Percentiles rank a stretch among this genome's conserved stretches.
Conservation (phyloP, 371 early-diverging fungal species). For the Mucor lusitanicus region DNA sequence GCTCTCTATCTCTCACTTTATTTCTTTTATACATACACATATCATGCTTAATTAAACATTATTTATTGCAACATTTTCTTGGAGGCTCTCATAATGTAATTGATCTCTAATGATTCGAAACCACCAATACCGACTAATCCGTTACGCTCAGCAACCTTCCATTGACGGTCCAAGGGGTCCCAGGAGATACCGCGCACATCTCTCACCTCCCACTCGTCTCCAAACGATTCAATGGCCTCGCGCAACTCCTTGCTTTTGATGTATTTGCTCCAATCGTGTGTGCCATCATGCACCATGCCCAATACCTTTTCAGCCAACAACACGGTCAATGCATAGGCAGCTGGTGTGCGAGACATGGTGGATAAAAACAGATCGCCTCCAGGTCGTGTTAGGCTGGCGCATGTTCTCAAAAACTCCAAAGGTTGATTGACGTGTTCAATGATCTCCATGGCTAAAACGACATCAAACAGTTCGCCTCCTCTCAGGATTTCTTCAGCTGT, state of each 20-base stretch:
- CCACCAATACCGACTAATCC: conserved; percentile 40
- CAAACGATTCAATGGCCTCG: conserved; percentile 34
- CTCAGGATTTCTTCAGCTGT: conserved; percentile 71
- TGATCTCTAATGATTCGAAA: conserved; percentile 44
- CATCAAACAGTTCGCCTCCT: conserved; percentile 70
- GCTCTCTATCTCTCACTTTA: background rate
- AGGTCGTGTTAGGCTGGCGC: conserved; percentile 65
- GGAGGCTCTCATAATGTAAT: conserved; percentile 48
- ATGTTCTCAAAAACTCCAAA: conserved; percentile 65
- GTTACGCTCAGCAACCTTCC: conserved; percentile 37
- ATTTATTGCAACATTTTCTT: conserved; percentile 21
- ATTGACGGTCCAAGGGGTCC: conserved; percentile 46
- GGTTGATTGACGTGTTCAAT: conserved; percentile 92
- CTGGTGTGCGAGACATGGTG: conserved; percentile 88
- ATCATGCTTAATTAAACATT: background rate
- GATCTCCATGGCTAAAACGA: conserved; percentile 88
- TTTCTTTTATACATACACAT: background rate
- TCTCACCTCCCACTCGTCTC: conserved; percentile 43
- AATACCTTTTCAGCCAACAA: conserved; percentile 83
- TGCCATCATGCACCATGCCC: conserved; percentile 80
- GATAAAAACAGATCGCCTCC: conserved; percentile 81
- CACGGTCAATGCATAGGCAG: conserved; percentile 80
- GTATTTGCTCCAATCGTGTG: conserved; percentile 89
- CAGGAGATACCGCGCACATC: conserved; percentile 50
- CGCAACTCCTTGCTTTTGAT: conserved; percentile 44